Evolutionary conservation across 306 rosid genomes (phyloP).

Genomic region (Vigna angularis): DNA sequence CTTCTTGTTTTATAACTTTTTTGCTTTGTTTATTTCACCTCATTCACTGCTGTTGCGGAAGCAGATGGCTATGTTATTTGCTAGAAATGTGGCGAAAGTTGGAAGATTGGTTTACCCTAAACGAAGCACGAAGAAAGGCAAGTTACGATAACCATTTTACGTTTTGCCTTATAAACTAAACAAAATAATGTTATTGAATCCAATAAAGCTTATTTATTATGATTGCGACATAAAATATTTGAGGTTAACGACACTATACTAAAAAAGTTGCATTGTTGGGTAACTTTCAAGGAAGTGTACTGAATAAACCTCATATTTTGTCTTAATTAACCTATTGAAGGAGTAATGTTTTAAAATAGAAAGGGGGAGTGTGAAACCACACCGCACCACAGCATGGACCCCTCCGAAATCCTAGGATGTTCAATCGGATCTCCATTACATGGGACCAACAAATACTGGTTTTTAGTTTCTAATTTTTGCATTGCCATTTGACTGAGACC

Average conservation of each 20-base stretch:
- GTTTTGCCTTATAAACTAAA: neutral
- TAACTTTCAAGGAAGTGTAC: neutral
- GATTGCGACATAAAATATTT: neutral
- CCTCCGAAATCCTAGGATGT: conserved; percentile 34
- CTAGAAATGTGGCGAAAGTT: no score
- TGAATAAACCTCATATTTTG: neutral
- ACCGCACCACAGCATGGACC: neutral
- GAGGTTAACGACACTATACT: neutral
- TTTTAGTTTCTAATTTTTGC: neutral
- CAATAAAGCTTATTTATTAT: neutral
- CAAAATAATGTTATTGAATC: neutral
- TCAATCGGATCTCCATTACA: neutral
- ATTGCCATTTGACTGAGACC: neutral
- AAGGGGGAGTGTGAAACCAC: no score
- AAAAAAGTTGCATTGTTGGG: neutral
- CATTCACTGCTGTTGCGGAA: no score
- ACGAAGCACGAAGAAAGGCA: no score
- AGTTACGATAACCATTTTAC: no score
- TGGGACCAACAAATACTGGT: conserved; percentile 41
- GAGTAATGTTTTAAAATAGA: no score
- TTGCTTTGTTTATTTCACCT: no score
- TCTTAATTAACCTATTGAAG: no score
- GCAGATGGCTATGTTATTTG: no score
- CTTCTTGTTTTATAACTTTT: no score
- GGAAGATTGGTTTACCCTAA: no score